These are phyloP conservation scores for Trametes versicolor DNA, from an alignment of 1,284 basidiomycete genomes.

Conservation along the genomic window DNA sequence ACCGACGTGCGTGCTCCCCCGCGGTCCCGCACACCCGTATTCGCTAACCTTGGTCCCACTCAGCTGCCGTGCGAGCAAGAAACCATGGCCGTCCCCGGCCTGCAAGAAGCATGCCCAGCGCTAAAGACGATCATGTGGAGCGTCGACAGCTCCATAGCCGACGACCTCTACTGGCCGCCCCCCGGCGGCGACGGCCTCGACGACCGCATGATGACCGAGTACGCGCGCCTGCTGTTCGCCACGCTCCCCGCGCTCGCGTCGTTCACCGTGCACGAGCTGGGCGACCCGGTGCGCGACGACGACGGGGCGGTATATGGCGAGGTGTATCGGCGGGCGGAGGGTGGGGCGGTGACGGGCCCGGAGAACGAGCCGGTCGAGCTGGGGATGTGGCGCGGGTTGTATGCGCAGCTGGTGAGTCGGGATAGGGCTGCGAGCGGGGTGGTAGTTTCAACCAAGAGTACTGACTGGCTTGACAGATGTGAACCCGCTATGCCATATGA, in stretches of 20 bases:
- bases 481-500: background rate
- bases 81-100: background rate
- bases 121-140: constrained; percentile 70
- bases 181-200: background rate
- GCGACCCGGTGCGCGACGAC: background rate
- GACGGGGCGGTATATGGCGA: background rate
- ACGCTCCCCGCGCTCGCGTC: background rate
- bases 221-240: background rate
- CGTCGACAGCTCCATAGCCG: background rate
- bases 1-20: background rate
- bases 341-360: background rate
- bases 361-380: background rate
- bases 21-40: background rate
- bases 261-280: background rate
- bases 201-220: background rate
- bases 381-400: background rate
- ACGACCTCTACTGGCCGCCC: background rate
- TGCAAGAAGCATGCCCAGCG: constrained; percentile 81
- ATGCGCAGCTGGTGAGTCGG: background rate
- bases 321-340: background rate
- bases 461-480: background rate
- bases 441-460: background rate
- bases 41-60: background rate
- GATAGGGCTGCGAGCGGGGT: too few relatives aligned
- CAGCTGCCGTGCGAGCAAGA: background rate